A percentile compares a stretch with the other conserved stretches of the same genome.
phyloP scores from a whole-genome alignment of 352 stramenopile species.

The Pythium phragmiticola region DNA sequence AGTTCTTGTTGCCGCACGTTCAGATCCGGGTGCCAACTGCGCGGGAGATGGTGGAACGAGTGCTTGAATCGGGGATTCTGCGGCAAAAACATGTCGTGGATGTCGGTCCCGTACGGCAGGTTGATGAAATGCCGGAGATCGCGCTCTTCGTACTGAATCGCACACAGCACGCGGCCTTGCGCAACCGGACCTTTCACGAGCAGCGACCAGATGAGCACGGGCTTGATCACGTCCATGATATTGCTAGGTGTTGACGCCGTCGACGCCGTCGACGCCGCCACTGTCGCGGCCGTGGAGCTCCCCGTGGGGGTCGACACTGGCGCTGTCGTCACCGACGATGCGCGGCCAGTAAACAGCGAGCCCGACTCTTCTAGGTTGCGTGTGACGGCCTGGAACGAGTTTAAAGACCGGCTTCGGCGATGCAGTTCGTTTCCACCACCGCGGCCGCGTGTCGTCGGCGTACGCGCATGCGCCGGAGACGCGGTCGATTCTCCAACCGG shows the following conservation, averaged over 20 bases:
- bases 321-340: slow-evolving; percentile 22
- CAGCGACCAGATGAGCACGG: slow-evolving; percentile 69
- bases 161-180: slow-evolving; percentile 64
- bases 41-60: slow-evolving; percentile 68
- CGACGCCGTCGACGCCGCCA: background rate
- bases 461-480: slow-evolving; percentile 29
- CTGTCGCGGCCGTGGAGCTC: background rate
- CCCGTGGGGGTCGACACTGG: slow-evolving; percentile 4
- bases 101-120: slow-evolving; percentile 66
- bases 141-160: slow-evolving; percentile 70
- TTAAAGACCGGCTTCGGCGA: slow-evolving; percentile 23
- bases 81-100: slow-evolving; percentile 78
- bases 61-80: slow-evolving; percentile 82
- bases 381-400: slow-evolving; percentile 19
- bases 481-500: slow-evolving; percentile 34
- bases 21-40: slow-evolving; percentile 79
- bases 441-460: slow-evolving; percentile 1
- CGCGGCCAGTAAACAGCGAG: slow-evolving; percentile 3
- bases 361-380: slow-evolving; percentile 7
- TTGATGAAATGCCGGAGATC: slow-evolving; percentile 68
- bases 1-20: slow-evolving; percentile 65
- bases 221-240: slow-evolving; percentile 43
- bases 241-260: slow-evolving; percentile 1
- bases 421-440: slow-evolving; percentile 21
- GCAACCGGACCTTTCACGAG: slow-evolving; percentile 61